Conservation (phyloP, 2,329 filamentous ascomycete genomes). For the Aspergillus japonicus region DNA sequence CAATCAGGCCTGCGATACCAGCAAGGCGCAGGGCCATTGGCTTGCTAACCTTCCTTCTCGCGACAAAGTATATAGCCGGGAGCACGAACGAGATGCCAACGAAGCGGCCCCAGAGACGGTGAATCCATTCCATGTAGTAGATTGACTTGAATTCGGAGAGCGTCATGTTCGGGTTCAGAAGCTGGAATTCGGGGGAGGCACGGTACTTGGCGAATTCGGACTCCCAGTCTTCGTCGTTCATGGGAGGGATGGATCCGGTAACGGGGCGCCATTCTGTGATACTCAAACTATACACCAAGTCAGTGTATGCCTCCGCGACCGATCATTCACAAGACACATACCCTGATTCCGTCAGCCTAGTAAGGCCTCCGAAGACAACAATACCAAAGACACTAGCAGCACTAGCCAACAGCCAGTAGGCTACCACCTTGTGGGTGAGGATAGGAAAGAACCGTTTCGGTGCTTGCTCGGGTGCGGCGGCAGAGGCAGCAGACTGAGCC, state of each 20-base stretch:
- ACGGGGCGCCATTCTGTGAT: conserved; percentile 99
- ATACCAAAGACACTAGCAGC: conserved; percentile 95
- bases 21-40: conserved; percentile 74
- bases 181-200: conserved; percentile 85
- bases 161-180: conserved; percentile 90
- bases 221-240: conserved; percentile 79
- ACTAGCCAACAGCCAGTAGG: conserved; percentile 89
- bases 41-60: conserved; percentile 71
- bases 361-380: conserved; percentile 91
- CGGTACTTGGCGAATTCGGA: conserved; percentile 91
- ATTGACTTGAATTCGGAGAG: conserved; percentile 96
- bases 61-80: conserved; percentile 84
- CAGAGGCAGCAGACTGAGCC: conserved; percentile 6
- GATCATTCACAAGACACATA: conserved; percentile 35
- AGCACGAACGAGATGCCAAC: conserved; percentile 88
- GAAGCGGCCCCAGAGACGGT: conserved; percentile 89
- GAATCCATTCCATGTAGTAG: conserved; percentile 99
- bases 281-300: conserved; percentile 65
- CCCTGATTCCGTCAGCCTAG: conserved; percentile 93
- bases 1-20: conserved; percentile 85
- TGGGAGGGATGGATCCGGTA: conserved; percentile 83
- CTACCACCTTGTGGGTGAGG: conserved; percentile 72
- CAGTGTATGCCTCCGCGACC: not conserved
- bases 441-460: conserved; percentile 52
- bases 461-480: conserved; percentile 23